Evolutionary conservation across 257 asterid species (phyloP), one percentile per base, ranked within the genome.

Genomic region (Dorcoceras hygrometricum): DNA sequence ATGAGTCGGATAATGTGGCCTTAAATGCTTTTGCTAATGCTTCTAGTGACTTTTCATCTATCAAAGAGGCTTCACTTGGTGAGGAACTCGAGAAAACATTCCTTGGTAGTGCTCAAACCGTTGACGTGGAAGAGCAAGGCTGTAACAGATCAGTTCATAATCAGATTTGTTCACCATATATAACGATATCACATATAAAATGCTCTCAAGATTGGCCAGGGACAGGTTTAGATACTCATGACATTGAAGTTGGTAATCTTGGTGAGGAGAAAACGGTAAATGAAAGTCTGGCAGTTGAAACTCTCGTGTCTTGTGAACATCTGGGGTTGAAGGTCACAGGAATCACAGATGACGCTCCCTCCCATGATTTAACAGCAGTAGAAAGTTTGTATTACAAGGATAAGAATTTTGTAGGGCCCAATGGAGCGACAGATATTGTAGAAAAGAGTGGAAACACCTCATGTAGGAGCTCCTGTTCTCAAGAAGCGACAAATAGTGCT

Each of bases 351-450:
- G 70, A 73, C 63, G 69, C 34, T 59, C 18, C 9, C 59, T 51
- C 65, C 28, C 66, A 51, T 32, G 79, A 61, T 63, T 68, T 73
- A 29, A 65, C 59, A 39, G 63, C 76, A 55, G 56, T 27, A 46
- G 77, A 53, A 61, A 78, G 57, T 69, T 76, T 81, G 27, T 50
- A 46, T 59, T 61, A 65, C 66, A 54, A 54, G 63, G 74, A 74
- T 57, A 81, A 71, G 70, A 66, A 62, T 71, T 74, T 75, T 73
- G 83, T 66, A 64, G 77, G 69, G 57, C 71, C 60, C 59, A 59
- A 24, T 57, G 63, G 78, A 63, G 26, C 62, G 20, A 57, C 34
- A 70, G 54, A 73, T 71, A 68, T 19, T 75, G 76, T 69, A 28
- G 76, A 73, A 56, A 53, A 39, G 58, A 76, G 63, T 56, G 78